These are phyloP conservation scores for Blastomyces silverae DNA, from an alignment of 2,329 filamentous ascomycete species.

Conservation along the genomic window DNA sequence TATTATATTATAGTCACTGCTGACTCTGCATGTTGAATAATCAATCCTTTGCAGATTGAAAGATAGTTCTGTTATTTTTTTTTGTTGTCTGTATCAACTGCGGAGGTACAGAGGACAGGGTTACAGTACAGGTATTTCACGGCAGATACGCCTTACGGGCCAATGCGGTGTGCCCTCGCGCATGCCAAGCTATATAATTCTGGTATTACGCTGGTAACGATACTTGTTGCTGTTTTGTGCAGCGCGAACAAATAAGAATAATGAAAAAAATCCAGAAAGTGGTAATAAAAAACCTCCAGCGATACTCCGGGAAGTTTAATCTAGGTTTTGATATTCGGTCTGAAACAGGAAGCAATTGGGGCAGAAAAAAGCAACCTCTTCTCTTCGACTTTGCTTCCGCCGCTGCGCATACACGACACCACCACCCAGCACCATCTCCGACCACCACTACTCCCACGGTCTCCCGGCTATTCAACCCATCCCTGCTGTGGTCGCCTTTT, in stretches of 20 bases:
- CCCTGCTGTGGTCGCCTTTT: slow-evolving; percentile 5
- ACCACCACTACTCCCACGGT: background rate
- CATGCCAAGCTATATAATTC: background rate
- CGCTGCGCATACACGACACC: background rate
- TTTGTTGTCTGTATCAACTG: no score
- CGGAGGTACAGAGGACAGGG: no score
- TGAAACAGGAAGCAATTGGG: background rate
- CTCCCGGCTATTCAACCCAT: slow-evolving; percentile 4
- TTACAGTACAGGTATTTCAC: no score
- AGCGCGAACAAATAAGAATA: background rate
- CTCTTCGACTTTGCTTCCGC: background rate
- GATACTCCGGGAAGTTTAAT: background rate
- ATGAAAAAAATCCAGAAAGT: background rate
- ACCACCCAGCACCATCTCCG: background rate
- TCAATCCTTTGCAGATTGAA: no score
- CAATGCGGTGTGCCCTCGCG: background rate
- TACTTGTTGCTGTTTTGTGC: background rate
- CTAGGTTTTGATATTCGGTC: background rate
- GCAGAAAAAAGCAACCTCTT: slow-evolving; percentile 5
- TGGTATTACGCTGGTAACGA: background rate
- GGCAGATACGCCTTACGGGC: no score
- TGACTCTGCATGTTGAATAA: background rate
- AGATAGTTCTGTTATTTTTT: no score
- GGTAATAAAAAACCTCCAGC: background rate
- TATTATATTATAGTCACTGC: background rate